phyloP scores from a whole-genome alignment of 108 stramenopile species.

The Fragilariopsis cylindrus region DNA sequence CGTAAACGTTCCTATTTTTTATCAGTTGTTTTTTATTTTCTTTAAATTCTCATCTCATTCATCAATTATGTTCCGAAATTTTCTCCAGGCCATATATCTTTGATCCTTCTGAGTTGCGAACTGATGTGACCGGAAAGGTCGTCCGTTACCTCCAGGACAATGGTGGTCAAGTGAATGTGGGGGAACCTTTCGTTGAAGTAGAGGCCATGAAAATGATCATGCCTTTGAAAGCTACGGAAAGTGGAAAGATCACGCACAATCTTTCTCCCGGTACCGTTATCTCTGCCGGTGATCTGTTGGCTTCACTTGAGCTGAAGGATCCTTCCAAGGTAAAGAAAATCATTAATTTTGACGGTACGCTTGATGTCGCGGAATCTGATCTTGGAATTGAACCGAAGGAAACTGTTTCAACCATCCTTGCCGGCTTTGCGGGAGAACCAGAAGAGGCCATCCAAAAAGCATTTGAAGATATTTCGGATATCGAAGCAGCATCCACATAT shows the following conservation, averaged over 20 bases:
- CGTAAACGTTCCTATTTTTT: slow-evolving; percentile 3
- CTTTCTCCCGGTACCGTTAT: slow-evolving; percentile 95
- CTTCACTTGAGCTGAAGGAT: slow-evolving; percentile 92
- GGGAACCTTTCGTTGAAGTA: slow-evolving; percentile 93
- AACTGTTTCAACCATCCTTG: slow-evolving; percentile 67
- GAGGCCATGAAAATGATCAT: slow-evolving; percentile 98
- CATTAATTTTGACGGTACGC: slow-evolving; percentile 71
- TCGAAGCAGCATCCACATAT: slow-evolving; percentile 56
- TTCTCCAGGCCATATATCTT: slow-evolving; percentile 86
- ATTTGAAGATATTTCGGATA: slow-evolving; percentile 46
- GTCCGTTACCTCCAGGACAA: slow-evolving; percentile 97
- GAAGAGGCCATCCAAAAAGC: slow-evolving; percentile 56
- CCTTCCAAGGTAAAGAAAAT: slow-evolving; percentile 96
- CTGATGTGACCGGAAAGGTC: slow-evolving; percentile 98
- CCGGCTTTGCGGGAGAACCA: slow-evolving; percentile 69
- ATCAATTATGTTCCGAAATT: not conserved
- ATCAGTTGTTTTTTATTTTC: not conserved
- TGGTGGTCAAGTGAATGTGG: slow-evolving; percentile 85
- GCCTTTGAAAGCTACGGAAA: slow-evolving; percentile 93
- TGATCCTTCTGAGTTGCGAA: slow-evolving; percentile 95
- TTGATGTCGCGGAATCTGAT: slow-evolving; percentile 57
- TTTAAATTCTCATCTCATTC: not conserved
- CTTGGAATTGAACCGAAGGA: slow-evolving; percentile 43
- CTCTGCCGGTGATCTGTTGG: slow-evolving; percentile 93
- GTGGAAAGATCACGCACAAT: slow-evolving; percentile 91